Conservation (phyloP, 2,329 filamentous ascomycete species). For the Magnaporthales sp. region DNA sequence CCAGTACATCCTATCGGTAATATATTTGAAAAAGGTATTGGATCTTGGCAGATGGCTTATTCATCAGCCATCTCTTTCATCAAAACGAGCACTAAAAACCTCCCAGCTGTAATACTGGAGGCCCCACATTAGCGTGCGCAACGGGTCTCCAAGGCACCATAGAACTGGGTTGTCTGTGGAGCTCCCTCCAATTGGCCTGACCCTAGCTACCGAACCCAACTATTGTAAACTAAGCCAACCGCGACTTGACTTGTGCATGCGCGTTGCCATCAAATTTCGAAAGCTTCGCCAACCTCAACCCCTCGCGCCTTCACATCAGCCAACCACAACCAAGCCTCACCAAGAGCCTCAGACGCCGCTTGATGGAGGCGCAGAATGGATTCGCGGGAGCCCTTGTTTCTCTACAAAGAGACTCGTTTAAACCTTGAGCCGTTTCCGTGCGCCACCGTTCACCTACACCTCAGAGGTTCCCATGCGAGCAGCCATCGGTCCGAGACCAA, state of each 20-base stretch:
- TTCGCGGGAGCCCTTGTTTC: conserved; percentile 50
- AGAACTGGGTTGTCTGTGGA: not conserved
- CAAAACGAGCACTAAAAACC: not conserved
- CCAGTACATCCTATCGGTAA: no score
- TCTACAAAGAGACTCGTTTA: conserved; percentile 82
- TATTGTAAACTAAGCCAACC: not conserved
- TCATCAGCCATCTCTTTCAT: not conserved
- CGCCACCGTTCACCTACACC: conserved; percentile 62
- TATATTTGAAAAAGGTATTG: not conserved
- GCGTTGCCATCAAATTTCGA: not conserved
- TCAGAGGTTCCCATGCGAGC: conserved; percentile 42
- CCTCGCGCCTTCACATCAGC: conserved; percentile 15
- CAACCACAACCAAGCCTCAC: conserved; percentile 5
- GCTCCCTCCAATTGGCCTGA: not conserved
- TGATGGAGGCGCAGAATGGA: conserved; percentile 61
- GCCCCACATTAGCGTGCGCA: not conserved
- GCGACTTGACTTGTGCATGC: not conserved
- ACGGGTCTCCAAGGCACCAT: not conserved
- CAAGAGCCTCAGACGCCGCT: conserved; percentile 9
- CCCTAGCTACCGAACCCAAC: not conserved
- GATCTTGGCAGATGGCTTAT: not conserved
- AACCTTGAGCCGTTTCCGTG: conserved; percentile 67
- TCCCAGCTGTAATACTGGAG: not conserved
- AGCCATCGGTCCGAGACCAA: conserved; percentile 20
- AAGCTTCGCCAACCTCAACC: conserved; percentile 5